Base-by-base conservation (phyloP, 1,284 basidiomycete species). In the Boletus semigastroideus region DNA sequence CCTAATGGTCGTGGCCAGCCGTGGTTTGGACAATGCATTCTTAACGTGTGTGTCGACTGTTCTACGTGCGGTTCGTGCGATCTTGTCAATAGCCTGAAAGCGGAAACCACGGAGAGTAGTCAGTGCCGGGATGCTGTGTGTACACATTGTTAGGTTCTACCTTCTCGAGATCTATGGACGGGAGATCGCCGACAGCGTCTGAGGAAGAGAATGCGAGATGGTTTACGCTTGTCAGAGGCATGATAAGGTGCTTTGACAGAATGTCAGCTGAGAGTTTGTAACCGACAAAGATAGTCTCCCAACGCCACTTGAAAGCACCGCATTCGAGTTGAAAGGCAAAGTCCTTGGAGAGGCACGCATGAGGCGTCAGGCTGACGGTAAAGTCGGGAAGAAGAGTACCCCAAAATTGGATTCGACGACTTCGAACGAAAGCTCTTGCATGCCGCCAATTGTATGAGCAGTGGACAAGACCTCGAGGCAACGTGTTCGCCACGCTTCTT, bases 181-280 rank as follows among this genome's bases (percentile, higher is more conserved):
- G 66, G 46, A 83, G 70, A 60, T 80, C 78, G 61, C 74, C 68
- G 51, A 88, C 67, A 41, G 76, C 67, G 53, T 86, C 79, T 41
- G 78, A 60, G 34, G 83, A 82, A 44, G 78, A 75, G 68, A 90
- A 84, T 3, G 84, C 78, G 50, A 87, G 69, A 65, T 89, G 83
- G 49, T 75, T 80, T 43, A 81, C 70, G 64, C 82, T 87, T 63
- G 90, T 83, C 55, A 90, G 74, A 4, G 88, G 88, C 56, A 85
- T 71, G 55, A 90, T 83, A 57, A 90, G 79, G 56, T 90, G 87
- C 56, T 78, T 82, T 52, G 88, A 90, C 46, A 90, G 74, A 48
- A 89, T 71, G 46, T 87, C 83, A 48, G 88, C 79, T 37, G 87
- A 85, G 38, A 71, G 59, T 64, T 76, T 84, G 62, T 82, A 72